phyloP scores from a whole-genome alignment of 176 grass and related monocot species.

The Hsuehochloa calcarea region DNA sequence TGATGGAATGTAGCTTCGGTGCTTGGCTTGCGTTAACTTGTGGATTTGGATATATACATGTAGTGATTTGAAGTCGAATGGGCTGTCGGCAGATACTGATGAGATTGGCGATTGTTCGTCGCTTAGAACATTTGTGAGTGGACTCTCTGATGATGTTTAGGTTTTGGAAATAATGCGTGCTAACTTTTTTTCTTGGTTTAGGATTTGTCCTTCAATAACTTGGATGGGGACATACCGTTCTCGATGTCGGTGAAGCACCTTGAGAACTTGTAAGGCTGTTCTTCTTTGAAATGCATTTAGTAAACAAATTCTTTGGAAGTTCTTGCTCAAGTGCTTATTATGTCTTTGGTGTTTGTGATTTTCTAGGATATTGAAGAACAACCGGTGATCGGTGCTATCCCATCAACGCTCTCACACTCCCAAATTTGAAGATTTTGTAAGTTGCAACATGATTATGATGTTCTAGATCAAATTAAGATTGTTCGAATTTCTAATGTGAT shows the following conservation, averaged over 20 bases:
- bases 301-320: not conserved
- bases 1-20: not conserved
- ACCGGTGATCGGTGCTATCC: conserved; percentile 77
- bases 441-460: not conserved
- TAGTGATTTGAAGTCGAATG: conserved; percentile 84
- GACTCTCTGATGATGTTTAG: not conserved
- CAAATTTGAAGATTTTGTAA: conserved; percentile 93
- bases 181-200: conserved; percentile 16
- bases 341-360: not conserved
- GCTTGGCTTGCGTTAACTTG: not conserved
- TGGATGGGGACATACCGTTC: conserved; percentile 93
- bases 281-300: not conserved
- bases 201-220: conserved; percentile 94
- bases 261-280: conserved; percentile 64
- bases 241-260: conserved; percentile 89
- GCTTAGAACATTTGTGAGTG: conserved; percentile 66
- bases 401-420: conserved; percentile 90
- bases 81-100: conserved; percentile 85
- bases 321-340: not conserved
- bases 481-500: not conserved
- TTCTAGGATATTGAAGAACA: conserved; percentile 91
- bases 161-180: not conserved
- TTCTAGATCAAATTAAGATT: not conserved
- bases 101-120: conserved; percentile 91
- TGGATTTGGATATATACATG: not conserved